Conservation (phyloP, 1,139 yeast species). For the Lodderomyces margitis region DNA sequence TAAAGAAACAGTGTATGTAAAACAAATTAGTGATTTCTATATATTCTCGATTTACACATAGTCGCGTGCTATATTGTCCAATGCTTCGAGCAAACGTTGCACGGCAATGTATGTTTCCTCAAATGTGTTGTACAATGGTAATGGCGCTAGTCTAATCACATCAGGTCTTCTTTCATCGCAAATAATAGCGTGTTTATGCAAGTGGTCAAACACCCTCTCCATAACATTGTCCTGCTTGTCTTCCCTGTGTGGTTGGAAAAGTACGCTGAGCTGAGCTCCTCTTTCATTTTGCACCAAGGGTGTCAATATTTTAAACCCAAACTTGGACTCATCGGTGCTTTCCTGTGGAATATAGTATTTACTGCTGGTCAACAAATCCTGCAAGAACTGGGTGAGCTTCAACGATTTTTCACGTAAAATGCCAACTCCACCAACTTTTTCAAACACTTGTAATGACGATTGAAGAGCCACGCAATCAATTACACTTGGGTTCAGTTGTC, state of each 20-base stretch:
- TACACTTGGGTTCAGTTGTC: constrained; percentile 93
- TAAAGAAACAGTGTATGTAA: neutral
- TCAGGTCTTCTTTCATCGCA: constrained; percentile 90
- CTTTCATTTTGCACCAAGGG: constrained; percentile 58
- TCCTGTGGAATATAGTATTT: constrained; percentile 40
- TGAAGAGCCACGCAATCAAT: constrained; percentile 72
- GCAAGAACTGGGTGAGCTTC: constrained; percentile 56
- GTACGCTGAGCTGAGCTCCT: constrained; percentile 79
- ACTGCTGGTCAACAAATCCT: constrained; percentile 42
- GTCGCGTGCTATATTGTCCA: constrained; percentile 19
- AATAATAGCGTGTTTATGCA: constrained; percentile 61
- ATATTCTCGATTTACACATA: constrained; percentile 6
- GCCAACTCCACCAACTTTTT: constrained; percentile 62
- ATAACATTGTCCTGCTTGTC: constrained; percentile 47
- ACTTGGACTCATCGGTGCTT: constrained; percentile 19
- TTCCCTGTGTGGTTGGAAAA: constrained; percentile 55
- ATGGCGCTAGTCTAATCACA: constrained; percentile 82
- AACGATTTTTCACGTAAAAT: constrained; percentile 56
- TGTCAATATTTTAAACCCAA: constrained; percentile 69
- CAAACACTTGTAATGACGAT: constrained; percentile 63
- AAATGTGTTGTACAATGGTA: constrained; percentile 78
- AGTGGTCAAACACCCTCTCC: constrained; percentile 54
- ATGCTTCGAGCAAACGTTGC: constrained; percentile 40
- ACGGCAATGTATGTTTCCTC: constrained; percentile 56
- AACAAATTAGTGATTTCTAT: neutral